Evolutionary conservation across 306 rosid genomes (phyloP).

Genomic region (Lathyrus sativus): DNA sequence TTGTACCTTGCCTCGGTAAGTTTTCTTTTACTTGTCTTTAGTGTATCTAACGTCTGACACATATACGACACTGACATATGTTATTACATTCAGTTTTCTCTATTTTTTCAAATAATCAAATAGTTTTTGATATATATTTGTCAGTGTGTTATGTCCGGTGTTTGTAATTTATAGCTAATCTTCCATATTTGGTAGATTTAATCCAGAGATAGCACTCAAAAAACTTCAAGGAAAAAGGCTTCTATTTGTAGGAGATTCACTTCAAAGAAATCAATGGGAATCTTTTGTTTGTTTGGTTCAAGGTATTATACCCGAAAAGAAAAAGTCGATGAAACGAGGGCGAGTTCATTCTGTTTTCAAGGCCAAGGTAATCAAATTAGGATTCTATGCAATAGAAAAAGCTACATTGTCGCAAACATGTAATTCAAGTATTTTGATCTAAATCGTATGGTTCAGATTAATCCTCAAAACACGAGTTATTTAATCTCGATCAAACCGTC

Average conservation of each 20-base stretch:
- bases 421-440: background rate
- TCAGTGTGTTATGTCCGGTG: background rate
- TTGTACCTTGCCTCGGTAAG: slow-evolving; percentile 77
- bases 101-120: too few relatives aligned
- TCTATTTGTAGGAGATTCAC: slow-evolving; percentile 89
- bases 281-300: slow-evolving; percentile 89
- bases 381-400: background rate
- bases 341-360: slow-evolving; percentile 68
- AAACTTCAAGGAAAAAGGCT: slow-evolving; percentile 79
- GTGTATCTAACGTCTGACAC: too few relatives aligned
- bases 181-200: slow-evolving; percentile 50
- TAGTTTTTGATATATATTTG: too few relatives aligned
- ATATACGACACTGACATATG: too few relatives aligned
- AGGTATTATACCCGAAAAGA: slow-evolving; percentile 67
- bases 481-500: background rate
- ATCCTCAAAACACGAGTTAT: background rate
- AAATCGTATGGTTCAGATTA: rapidly evolving
- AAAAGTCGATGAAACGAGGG: slow-evolving; percentile 62
- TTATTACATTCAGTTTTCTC: too few relatives aligned
- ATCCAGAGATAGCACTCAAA: slow-evolving; percentile 70
- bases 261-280: slow-evolving; percentile 96
- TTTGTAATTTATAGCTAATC: too few relatives aligned
- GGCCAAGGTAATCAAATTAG: slow-evolving; percentile 56
- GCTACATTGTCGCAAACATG: background rate
- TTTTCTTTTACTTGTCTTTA: background rate